Evolutionary conservation across 2,329 filamentous ascomycete genomes (phyloP).

Genomic region (Penicillium sclerotiorum): DNA sequence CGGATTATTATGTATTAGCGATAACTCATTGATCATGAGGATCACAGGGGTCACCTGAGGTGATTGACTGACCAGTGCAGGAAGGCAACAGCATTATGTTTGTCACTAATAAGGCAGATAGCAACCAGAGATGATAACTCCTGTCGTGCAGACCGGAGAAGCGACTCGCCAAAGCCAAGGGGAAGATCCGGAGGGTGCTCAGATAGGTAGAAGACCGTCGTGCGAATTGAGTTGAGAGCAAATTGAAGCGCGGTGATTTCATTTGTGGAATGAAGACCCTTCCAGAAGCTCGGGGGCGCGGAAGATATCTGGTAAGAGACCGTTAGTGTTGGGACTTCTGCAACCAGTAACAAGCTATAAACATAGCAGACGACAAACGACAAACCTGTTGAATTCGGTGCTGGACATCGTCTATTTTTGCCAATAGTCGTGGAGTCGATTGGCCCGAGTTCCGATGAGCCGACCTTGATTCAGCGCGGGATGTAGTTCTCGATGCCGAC

Average conservation of each 20-base stretch:
- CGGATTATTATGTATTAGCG: background rate
- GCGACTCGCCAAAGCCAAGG: conserved; percentile 4
- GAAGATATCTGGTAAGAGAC: conserved; percentile 14
- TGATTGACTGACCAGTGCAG: conserved; percentile 19
- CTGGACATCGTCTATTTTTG: conserved; percentile 17
- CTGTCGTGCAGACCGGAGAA: conserved; percentile 24
- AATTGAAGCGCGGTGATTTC: conserved; percentile 25
- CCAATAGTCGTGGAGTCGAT: too few species aligned
- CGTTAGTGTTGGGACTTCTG: too few species aligned
- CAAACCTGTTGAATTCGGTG: conserved; percentile 15
- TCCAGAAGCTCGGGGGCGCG: conserved; percentile 16
- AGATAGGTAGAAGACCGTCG: conserved; percentile 21
- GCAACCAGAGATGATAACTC: conserved; percentile 20
- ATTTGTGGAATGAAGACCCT: conserved; percentile 17
- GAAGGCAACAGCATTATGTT: conserved; percentile 17
- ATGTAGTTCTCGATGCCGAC: background rate
- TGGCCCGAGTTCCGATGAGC: too few species aligned
- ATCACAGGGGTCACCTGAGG: background rate
- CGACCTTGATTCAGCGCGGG: too few species aligned
- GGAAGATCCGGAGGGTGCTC: conserved; percentile 7
- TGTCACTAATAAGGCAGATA: conserved; percentile 21
- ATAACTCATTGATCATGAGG: background rate
- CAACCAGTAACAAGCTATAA: too few species aligned
- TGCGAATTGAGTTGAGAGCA: conserved; percentile 24
- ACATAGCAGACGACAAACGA: too few species aligned